Base-by-base conservation (phyloP, 371 early-diverging fungal genomes). In the Dichotomocladium elegans region DNA sequence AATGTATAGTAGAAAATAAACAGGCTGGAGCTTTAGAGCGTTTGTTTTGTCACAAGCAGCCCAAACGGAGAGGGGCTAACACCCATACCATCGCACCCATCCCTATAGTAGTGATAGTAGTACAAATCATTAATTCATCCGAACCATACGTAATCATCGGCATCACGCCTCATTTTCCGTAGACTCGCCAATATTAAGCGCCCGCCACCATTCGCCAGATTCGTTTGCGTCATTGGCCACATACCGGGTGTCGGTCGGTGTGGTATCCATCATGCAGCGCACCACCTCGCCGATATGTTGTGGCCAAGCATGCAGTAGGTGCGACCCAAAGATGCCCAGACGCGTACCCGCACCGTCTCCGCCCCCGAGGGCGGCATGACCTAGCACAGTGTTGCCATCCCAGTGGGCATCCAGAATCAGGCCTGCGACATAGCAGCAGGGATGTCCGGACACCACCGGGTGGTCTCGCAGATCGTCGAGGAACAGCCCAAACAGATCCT, bases 281-380 rank as follows among this genome's bases (percentile, higher is more conserved):
- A 71, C 74, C 8, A 87, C 67, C 26, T 87, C 86, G 45, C 84
- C 83, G 3, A 88, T 68, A 19, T 58, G 63, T 3, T 69, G 57
- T 1, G 88, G 88, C 87, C 87, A 87, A 4, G 86, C 67, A 62
- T 83, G 81, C 9, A 74, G 64, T 15, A 67, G 44, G 57, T 85
- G 88, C 0, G 85, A 88, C 8, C 88, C 88, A 61, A 88, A 88
- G 4, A 88, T 77, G 37, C 84, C 87, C 42, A 85, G 51, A 17
- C 68, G 47, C 7, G 25, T 29, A 11, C 67, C 58, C 31, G 76
- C 28, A 15, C 75, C 81, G 1, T 51, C 51, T 1, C 81, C 80
- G 19, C 87, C 88, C 3, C 88, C 88, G 21, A 88, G 58, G 2
- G 88, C 87, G 0, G 86, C 78, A 64, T 88, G 88, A 11, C 79